A percentile compares a stretch with the other conserved stretches of the same genome.
These are phyloP conservation scores for Diutina siamensis DNA, from an alignment of 1,139 yeast genomes.

Conservation along the genomic window DNA sequence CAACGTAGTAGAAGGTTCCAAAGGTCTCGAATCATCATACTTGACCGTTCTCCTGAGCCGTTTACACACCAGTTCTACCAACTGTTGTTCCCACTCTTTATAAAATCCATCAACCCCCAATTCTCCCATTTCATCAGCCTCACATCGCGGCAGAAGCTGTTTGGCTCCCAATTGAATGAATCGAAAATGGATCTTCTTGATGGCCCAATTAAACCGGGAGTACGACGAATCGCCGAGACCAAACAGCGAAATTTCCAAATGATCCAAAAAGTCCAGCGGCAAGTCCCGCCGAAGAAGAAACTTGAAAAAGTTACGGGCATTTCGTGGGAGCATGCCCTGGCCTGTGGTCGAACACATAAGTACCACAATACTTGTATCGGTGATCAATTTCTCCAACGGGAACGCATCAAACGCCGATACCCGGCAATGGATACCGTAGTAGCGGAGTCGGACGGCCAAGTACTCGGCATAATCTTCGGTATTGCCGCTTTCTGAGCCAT, in stretches of 20 bases:
- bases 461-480: slow-evolving; percentile 76
- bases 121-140: slow-evolving; percentile 77
- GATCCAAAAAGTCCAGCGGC: slow-evolving; percentile 51
- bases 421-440: slow-evolving; percentile 41
- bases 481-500: slow-evolving; percentile 92
- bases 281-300: slow-evolving; percentile 58
- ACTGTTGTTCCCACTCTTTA: slow-evolving; percentile 50
- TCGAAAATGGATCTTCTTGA: slow-evolving; percentile 69
- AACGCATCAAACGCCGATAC: slow-evolving; percentile 53
- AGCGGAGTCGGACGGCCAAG: slow-evolving; percentile 44
- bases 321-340: slow-evolving; percentile 87
- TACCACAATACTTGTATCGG: slow-evolving; percentile 40
- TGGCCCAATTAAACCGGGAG: slow-evolving; percentile 77
- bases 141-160: slow-evolving; percentile 65
- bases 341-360: slow-evolving; percentile 86
- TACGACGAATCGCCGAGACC: slow-evolving; percentile 96
- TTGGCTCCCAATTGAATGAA: slow-evolving; percentile 70
- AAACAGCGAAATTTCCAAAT: slow-evolving; percentile 56
- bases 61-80: slow-evolving; percentile 8
- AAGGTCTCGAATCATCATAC: neutral
- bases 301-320: slow-evolving; percentile 62
- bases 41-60: slow-evolving; percentile 5
- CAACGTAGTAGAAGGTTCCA: neutral
- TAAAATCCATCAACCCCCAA: slow-evolving; percentile 74
- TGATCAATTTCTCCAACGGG: slow-evolving; percentile 37